Percentiles rank a stretch among this genome's conserved stretches.
Conservation (phyloP, 2,329 filamentous ascomycete species). For the Fusarium sp. region DNA sequence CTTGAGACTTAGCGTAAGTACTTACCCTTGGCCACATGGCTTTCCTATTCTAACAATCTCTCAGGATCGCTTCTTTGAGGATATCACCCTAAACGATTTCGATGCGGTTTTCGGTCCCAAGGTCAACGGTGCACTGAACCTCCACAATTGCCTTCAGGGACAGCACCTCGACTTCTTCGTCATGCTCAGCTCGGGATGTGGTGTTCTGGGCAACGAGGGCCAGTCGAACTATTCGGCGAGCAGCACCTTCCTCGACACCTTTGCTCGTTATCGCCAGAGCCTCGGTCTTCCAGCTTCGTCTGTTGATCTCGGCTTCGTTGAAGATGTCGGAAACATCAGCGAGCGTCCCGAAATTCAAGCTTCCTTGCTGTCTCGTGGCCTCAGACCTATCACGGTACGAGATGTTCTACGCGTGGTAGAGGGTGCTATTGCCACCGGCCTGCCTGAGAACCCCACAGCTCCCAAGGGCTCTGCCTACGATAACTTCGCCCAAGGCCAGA, state of each 20-base stretch:
- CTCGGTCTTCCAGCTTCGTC: conserved; percentile 38
- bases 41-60: conserved; percentile 5
- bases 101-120: conserved; percentile 38
- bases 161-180: conserved; percentile 42
- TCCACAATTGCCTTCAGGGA: conserved; percentile 29
- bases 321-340: conserved; percentile 42
- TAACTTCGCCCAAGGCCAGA: conserved; percentile 35
- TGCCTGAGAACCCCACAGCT: conserved; percentile 17
- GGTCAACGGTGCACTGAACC: conserved; percentile 39
- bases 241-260: conserved; percentile 41
- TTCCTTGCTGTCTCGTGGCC: conserved; percentile 33
- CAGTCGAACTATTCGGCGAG: conserved; percentile 40
- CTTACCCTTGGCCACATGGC: neutral
- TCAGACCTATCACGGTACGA: conserved; percentile 40
- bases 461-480: conserved; percentile 24
- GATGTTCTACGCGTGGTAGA: conserved; percentile 41
- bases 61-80: conserved; percentile 39
- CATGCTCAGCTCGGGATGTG: conserved; percentile 42
- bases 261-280: conserved; percentile 37
- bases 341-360: conserved; percentile 41
- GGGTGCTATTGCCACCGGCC: conserved; percentile 36
- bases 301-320: conserved; percentile 38
- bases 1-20: conserved; percentile 39
- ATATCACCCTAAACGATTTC: conserved; percentile 38
- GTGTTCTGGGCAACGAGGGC: conserved; percentile 38